A percentile compares a stretch with the other conserved stretches of the same genome.
These are phyloP conservation scores for Vitis hybrid DNA, from an alignment of 177 flowering plant genomes.

Conservation along the genomic window DNA sequence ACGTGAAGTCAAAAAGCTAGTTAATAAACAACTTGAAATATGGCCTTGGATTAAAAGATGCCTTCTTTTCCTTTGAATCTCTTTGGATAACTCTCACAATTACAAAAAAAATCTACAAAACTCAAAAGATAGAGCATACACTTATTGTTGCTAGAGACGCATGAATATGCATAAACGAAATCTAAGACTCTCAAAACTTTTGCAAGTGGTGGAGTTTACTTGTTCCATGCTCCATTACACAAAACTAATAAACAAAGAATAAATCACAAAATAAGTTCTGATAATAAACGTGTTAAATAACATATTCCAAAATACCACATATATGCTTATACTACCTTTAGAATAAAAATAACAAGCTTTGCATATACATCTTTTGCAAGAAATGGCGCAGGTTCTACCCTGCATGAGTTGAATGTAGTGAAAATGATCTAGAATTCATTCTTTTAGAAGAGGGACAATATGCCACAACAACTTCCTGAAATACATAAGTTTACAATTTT, in stretches of 20 bases:
- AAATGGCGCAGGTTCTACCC: constrained; percentile 55
- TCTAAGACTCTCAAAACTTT: constrained; percentile 44
- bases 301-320: no score
- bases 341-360: constrained; percentile 67
- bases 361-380: constrained; percentile 79
- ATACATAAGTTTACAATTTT: not conserved
- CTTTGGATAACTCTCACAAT: constrained; percentile 72
- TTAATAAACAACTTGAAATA: constrained; percentile 87
- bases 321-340: constrained; percentile 52
- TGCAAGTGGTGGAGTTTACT: constrained; percentile 60
- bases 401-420: constrained; percentile 53
- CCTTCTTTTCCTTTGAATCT: constrained; percentile 85
- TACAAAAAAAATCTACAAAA: constrained; percentile 63
- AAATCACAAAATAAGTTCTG: not conserved
- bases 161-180: not conserved
- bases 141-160: no score
- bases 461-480: constrained; percentile 77
- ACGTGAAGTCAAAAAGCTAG: constrained; percentile 73
- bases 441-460: constrained; percentile 70
- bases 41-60: constrained; percentile 86
- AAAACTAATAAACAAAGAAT: constrained; percentile 28
- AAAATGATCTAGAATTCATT: constrained; percentile 32
- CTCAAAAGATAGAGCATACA: not conserved
- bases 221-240: constrained; percentile 61
- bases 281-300: no score